A percentile compares a stretch with the other conserved stretches of the same genome.
phyloP scores from a whole-genome alignment of 257 asterid genomes.

The Misopates orontium region DNA sequence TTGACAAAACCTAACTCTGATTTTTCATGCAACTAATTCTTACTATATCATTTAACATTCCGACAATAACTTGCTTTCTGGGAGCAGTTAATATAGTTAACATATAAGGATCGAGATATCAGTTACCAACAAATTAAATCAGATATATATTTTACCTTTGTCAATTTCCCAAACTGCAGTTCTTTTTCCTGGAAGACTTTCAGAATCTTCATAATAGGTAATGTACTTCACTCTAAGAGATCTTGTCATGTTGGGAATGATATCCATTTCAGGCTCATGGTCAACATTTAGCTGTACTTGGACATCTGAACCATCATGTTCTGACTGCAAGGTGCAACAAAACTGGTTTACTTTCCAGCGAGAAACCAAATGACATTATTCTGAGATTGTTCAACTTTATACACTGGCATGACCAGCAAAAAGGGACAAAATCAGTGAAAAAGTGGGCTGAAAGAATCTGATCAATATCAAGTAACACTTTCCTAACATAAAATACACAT shows the following conservation, averaged over 20 bases:
- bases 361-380: constrained; percentile 16
- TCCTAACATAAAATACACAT: neutral
- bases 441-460: neutral
- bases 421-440: constrained; percentile 2
- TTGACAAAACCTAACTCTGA: neutral
- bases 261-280: constrained; percentile 72
- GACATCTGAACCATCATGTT: constrained; percentile 94
- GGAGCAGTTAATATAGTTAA: neutral
- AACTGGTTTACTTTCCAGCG: constrained; percentile 18
- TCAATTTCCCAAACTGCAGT: constrained; percentile 99
- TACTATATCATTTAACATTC: constrained; percentile 18
- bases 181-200: constrained; percentile 89
- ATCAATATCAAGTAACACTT: neutral
- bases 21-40: constrained; percentile 2
- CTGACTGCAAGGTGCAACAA: constrained; percentile 59
- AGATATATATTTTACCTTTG: constrained; percentile 65
- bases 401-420: constrained; percentile 26
- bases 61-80: constrained; percentile 2
- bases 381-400: neutral
- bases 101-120: constrained; percentile 16
- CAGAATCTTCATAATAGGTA: constrained; percentile 96
- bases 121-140: neutral
- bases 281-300: constrained; percentile 78
- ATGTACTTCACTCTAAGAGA: constrained; percentile 83
- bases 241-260: constrained; percentile 89